Base-by-base conservation (phyloP, 139 green algal species). In the Closterium sp. region DNA sequence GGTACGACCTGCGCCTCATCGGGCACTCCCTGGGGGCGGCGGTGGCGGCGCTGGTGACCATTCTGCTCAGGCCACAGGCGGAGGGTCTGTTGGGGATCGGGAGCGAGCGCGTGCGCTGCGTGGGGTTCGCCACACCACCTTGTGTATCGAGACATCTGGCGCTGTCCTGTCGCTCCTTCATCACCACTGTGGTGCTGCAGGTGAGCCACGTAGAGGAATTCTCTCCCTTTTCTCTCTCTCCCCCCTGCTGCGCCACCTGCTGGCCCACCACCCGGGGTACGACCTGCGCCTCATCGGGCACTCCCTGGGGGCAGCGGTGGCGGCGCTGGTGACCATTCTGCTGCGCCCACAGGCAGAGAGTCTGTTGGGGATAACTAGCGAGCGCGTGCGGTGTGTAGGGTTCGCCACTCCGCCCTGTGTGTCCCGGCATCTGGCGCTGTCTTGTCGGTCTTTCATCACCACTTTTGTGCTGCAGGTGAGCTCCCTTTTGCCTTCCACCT, bases 21-120 rank as follows among this genome's bases (percentile, higher is more conserved):
- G 91, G 91, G 9, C 91, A 94, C 86, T 87, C 31, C 30, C 38
- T 94, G 6, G 91, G 91, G 22, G 91, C 89, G 21, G 91, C 90
- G 11, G 89, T 94, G 24, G 91, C 89, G 22, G 31, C 91, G 13
- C 31, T 94, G 91, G 19, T 93, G 27, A 91, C 91, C n/a, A 85
- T 94, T 9, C 45, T 94, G 32, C 30, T 94, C 0, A 38, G 32
- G 27, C 24, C 89, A 17, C 38, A 87, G 9, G 87, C 22, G 17
- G 28, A 62, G 29, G 91, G 24, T 22, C 34, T 93, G 31, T 4
- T 94, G 24, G 88, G 70, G 22, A 28, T 94, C 0, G 19, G 10
- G n/a, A 90, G 91, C 21, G 42, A 28, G 22, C 7, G 79, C n/a
- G n/a, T 94, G 22, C 42, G 89, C 28, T 94, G 91, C 50, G 85